Conservation (phyloP, 306 rosid genomes). For the Dicorynia guianensis region DNA sequence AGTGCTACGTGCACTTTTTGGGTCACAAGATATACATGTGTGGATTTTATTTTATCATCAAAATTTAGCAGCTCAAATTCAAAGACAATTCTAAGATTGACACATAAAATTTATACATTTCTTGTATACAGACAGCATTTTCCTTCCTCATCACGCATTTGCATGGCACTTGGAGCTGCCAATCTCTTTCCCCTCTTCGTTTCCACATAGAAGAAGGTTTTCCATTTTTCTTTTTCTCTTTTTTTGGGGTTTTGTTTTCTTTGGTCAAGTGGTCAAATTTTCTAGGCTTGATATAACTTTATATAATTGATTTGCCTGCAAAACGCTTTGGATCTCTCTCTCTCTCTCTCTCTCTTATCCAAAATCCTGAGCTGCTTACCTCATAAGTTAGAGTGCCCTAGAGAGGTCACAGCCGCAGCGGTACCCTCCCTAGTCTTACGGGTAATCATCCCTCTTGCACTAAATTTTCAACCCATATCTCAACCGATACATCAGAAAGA, state of each 20-base stretch:
- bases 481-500: slow-evolving; percentile 76
- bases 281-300: slow-evolving; percentile 41
- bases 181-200: slow-evolving; percentile 35
- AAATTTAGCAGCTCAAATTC: too few relatives aligned
- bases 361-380: slow-evolving; percentile 73
- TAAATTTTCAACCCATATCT: slow-evolving; percentile 85
- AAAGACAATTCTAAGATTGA: too few relatives aligned
- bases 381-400: slow-evolving; percentile 66
- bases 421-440: slow-evolving; percentile 81
- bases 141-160: slow-evolving; percentile 91
- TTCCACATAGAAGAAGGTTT: too few relatives aligned
- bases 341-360: slow-evolving; percentile 50
- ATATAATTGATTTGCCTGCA: slow-evolving; percentile 55
- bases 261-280: slow-evolving; percentile 50
- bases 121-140: too few relatives aligned
- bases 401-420: slow-evolving; percentile 62
- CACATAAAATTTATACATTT: too few relatives aligned
- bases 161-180: slow-evolving; percentile 47
- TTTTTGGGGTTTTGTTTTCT: background rate
- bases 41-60: too few relatives aligned
- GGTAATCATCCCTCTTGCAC: slow-evolving; percentile 78
- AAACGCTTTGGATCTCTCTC: background rate
- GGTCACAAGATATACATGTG: too few relatives aligned
- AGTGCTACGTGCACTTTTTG: too few relatives aligned
- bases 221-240: background rate